Evolutionary conservation across 2,329 filamentous ascomycete species (phyloP).

Genomic region (Ophiosphaerella herpotricha): DNA sequence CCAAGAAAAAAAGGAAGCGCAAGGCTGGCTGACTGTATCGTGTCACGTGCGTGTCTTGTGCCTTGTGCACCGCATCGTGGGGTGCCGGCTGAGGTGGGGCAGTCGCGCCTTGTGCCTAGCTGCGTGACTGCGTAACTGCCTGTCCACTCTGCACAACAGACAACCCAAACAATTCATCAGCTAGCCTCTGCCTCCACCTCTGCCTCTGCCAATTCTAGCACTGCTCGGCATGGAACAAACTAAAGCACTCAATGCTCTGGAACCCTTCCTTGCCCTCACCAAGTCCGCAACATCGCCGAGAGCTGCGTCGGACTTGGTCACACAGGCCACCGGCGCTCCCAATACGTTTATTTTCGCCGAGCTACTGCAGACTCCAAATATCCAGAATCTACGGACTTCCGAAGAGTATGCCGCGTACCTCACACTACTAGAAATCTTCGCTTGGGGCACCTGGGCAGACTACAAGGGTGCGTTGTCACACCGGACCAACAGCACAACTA

Average conservation of each 20-base stretch:
- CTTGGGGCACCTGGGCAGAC: slow-evolving; percentile 83
- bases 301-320: slow-evolving; percentile 83
- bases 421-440: slow-evolving; percentile 82
- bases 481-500: too few species aligned
- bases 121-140: slow-evolving; percentile 12
- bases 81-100: slow-evolving; percentile 7
- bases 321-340: slow-evolving; percentile 83
- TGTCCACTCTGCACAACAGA: slow-evolving; percentile 7
- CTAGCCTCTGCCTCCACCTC: not conserved
- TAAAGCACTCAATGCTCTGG: slow-evolving; percentile 62
- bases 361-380: slow-evolving; percentile 79
- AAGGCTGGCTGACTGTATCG: too few species aligned
- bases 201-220: not conserved
- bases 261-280: slow-evolving; percentile 89
- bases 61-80: too few species aligned
- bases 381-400: slow-evolving; percentile 71
- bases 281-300: slow-evolving; percentile 83
- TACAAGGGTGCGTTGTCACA: slow-evolving; percentile 62
- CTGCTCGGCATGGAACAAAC: slow-evolving; percentile 70
- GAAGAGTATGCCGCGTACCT: slow-evolving; percentile 68
- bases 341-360: slow-evolving; percentile 94
- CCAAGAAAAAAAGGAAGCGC: too few species aligned
- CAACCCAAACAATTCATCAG: not conserved
- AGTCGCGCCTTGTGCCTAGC: slow-evolving; percentile 26
- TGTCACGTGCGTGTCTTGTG: too few species aligned